Evolutionary conservation across 1,284 basidiomycete genomes (phyloP).

Genomic region (Psilocybe mexicana): DNA sequence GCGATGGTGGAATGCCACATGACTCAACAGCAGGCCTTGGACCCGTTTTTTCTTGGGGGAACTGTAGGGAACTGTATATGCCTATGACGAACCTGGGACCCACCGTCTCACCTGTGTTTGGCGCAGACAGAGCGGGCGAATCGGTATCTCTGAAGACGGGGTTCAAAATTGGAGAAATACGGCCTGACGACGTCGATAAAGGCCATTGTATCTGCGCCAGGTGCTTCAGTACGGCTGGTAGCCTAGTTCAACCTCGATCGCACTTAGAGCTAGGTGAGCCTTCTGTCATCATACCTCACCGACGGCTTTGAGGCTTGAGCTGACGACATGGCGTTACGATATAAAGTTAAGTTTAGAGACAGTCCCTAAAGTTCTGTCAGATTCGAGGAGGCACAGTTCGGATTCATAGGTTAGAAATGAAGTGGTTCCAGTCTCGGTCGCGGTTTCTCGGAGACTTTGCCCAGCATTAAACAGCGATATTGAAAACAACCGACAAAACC

Average conservation of each 20-base stretch:
- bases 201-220: not conserved
- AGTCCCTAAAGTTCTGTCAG: conserved; percentile 5
- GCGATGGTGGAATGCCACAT: not conserved
- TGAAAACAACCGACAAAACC: not conserved
- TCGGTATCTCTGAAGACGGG: not conserved
- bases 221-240: not conserved
- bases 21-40: not conserved
- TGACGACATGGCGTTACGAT: conserved; percentile 1
- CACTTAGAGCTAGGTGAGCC: not conserved
- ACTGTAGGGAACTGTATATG: not conserved
- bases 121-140: not conserved
- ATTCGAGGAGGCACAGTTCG: no score
- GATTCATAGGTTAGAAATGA: not conserved
- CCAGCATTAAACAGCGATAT: not conserved
- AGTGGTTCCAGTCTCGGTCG: not conserved
- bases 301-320: conserved; percentile 5
- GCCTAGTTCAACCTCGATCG: not conserved
- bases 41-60: not conserved
- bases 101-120: no score
- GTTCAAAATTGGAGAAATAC: not conserved
- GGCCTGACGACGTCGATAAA: not conserved
- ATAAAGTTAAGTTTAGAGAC: conserved; percentile 10
- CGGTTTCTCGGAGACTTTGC: not conserved
- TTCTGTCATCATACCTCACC: not conserved
- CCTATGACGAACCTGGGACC: not conserved